These are phyloP conservation scores for Theobroma grandiflorum DNA, from an alignment of 441 rosid species.

Conservation along the genomic window DNA sequence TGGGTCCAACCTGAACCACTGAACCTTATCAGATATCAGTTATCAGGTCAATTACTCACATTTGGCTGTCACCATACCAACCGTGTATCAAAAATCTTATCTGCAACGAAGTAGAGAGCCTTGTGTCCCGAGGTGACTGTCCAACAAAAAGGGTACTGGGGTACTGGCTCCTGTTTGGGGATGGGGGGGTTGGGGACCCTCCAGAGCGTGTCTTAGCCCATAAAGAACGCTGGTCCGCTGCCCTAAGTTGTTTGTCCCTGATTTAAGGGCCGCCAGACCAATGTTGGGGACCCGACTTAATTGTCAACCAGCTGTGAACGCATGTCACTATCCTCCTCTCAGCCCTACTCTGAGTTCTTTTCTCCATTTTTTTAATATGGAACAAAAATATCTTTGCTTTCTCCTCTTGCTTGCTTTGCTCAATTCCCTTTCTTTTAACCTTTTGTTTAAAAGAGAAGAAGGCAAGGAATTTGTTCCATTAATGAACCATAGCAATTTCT, in stretches of 20 bases:
- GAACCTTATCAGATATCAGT: constrained; percentile 11
- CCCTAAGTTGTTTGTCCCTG: constrained; percentile 8
- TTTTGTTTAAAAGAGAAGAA: neutral
- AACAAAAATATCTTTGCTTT: neutral
- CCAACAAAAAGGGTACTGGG: constrained; percentile 10
- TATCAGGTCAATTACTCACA: neutral
- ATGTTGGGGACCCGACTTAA: neutral
- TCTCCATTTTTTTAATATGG: neutral
- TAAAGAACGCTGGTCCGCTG: neutral
- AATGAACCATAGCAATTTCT: neutral
- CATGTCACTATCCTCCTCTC: constrained; percentile 2
- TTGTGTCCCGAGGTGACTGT: neutral
- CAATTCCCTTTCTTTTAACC: neutral
- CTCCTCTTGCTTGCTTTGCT: neutral
- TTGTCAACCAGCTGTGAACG: constrained; percentile 17
- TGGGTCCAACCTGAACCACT: constrained; percentile 20
- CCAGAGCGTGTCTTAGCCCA: neutral
- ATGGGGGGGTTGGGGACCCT: neutral
- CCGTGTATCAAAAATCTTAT: constrained; percentile 3
- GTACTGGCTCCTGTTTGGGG: neutral
- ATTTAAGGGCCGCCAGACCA: neutral
- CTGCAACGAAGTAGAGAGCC: neutral
- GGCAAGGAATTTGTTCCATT: neutral
- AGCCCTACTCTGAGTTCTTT: neutral
- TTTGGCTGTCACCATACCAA: constrained; percentile 12